Base-by-base conservation (phyloP, 148 eudicot species). In the Chenopodium formosanum region DNA sequence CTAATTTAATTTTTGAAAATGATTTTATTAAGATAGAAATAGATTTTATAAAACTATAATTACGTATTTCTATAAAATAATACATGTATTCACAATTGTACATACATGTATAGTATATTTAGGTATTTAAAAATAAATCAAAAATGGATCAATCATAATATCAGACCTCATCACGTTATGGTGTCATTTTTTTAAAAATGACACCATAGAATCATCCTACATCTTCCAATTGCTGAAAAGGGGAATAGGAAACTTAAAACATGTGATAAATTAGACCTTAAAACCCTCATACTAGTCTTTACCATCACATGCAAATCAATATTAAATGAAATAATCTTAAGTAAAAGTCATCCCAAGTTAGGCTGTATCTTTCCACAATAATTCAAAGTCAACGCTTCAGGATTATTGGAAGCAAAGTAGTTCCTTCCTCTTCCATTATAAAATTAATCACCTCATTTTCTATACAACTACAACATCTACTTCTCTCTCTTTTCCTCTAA, bases 361-460 rank as follows among this genome's bases (percentile, higher is more conserved):
- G 68, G 56, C 50, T 7, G 32, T 72, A 67, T 60, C n/a, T 40
- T 60, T 72, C 19, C 81, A 71, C 70, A 40, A 58, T 23, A 40
- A 58, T 23, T 64, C 46, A 47, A 73, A 46, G 82, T 80, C 82
- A 73, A 80, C 62, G 8, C 78, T 71, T 46, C 66, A 23, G 12
- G 70, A 20, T 79, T 58, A 29, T 79, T 58, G 56, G 13, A 79
- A 79, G 76, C 82, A 80, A 80, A 80, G 32, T 40, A 62, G 40
- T 22, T 20, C 1, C 25, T 13, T 50, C 65, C 40, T 53, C 68
- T 73, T 58, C 9, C 20, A 40, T 22, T 56, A 40, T 40, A 40
- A 40, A 5, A 5, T 62, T n/a, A 62, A 19, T 19, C 62, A 56
- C 17, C 22, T 14, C n/a, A 4, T 56, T 56, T 56, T 76, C 23